Evolutionary conservation across 2,329 filamentous ascomycete species (phyloP), one percentile per base, ranked within the genome.

Genomic region (Aspergillus udagawae): DNA sequence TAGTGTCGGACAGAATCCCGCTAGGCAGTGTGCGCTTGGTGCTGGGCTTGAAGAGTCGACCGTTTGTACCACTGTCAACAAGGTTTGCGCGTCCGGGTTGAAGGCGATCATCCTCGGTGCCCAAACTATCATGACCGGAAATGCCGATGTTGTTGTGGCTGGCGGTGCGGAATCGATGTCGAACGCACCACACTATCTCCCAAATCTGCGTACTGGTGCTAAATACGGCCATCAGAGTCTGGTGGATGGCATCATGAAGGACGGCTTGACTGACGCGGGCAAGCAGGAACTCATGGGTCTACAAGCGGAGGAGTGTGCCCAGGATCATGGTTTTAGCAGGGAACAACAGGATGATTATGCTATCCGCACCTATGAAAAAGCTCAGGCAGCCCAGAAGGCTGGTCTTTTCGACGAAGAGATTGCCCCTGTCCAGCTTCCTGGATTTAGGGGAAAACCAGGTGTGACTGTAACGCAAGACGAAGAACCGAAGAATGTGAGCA

Each of bases 81-180:
- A 99, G 82, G 94, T 99, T 74, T 99, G 94, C 84, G 94, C 94
- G 63, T 97, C 92, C 9, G 88, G 89, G 48, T 81, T 97, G 74
- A 99, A 99, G 83, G 91, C 94, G 66, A 88, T 99, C 72, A 91
- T 96, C 65, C 84, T 99, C 60, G 94, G 90, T 66, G 91, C 93
- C 52, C 94, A 97, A 79, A 97, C 93, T 69, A 99, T 99, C 80
- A 92, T 97, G 76, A 96, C 92, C 54, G 93, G 94, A 66, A 96
- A 91, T 73, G 93, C 93, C 63, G 88, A 91, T 67, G 88, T 97
- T 64, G 87, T 99, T 63, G 91, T 99, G 59, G 94, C 92, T 64
- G 94, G 92, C 72, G 94, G 94, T 67, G 87, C 93, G 66, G 94
- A 99, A 82, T 96, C 92, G 82, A 99, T 99, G 94, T 96, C 92